These are phyloP conservation scores for Microcyclospora tardicrescens DNA, from an alignment of 2,329 filamentous ascomycete species.

Conservation along the genomic window DNA sequence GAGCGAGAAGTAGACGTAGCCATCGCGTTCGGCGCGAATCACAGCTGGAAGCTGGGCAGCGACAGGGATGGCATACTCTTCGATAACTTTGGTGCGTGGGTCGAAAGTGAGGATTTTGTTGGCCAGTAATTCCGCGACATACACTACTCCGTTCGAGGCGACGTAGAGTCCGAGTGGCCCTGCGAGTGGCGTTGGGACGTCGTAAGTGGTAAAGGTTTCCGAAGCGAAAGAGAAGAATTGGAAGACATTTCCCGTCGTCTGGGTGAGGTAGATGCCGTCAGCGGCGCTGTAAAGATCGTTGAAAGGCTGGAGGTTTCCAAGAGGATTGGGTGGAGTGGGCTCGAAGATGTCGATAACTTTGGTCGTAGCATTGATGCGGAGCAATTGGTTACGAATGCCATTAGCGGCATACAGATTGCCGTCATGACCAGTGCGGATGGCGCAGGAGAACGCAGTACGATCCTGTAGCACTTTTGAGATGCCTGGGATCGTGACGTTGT, in stretches of 20 bases:
- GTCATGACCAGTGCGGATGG: conserved; percentile 8
- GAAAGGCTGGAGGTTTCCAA: conserved; percentile 12
- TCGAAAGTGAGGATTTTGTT: conserved; percentile 11
- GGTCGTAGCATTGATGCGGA: conserved; percentile 9
- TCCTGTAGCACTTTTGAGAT: conserved; percentile 3
- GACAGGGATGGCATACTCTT: conserved; percentile 8
- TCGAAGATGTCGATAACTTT: conserved; percentile 8
- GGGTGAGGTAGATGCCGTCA: conserved; percentile 12
- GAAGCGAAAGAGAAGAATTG: conserved; percentile 8
- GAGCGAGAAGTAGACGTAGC: conserved; percentile 12
- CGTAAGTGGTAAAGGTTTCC: conserved; percentile 9
- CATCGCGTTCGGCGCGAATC: conserved; percentile 10
- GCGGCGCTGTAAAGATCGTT: conserved; percentile 12
- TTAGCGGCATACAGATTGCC: conserved; percentile 13
- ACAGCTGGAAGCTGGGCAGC: conserved; percentile 10
- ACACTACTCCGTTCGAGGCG: conserved; percentile 7
- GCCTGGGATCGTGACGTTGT: conserved; percentile 5
- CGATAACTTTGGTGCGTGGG: conserved; percentile 8
- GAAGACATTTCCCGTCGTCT: conserved; percentile 12
- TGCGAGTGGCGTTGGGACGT: conserved; percentile 9
- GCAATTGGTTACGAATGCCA: conserved; percentile 14
- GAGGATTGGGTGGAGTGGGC: conserved; percentile 8
- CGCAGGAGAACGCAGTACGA: conserved; percentile 8
- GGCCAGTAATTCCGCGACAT: conserved; percentile 9
- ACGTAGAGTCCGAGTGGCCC: conserved; percentile 10